Evolutionary conservation across 2,329 filamentous ascomycete genomes (phyloP).

Genomic region (Monilinia vaccinii-corymbosi): DNA sequence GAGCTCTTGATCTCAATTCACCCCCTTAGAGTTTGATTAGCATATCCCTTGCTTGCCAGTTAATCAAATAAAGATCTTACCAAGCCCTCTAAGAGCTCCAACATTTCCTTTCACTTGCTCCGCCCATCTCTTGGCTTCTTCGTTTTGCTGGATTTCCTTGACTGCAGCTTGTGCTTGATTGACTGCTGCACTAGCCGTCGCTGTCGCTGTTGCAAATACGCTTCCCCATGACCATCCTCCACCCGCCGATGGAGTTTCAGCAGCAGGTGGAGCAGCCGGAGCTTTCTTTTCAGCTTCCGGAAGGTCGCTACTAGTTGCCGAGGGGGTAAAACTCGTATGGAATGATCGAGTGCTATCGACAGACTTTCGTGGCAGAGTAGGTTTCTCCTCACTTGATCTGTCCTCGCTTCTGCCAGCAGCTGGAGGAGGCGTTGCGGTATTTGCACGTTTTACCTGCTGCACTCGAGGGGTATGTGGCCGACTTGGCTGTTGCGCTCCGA

Average conservation of each 20-base stretch:
- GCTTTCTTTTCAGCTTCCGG: constrained; percentile 48
- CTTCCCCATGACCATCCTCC: constrained; percentile 81
- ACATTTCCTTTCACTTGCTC: constrained; percentile 90
- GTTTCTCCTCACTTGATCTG: constrained; percentile 49
- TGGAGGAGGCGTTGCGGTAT: constrained; percentile 38
- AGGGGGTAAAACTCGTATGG: constrained; percentile 63
- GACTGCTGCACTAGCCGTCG: constrained; percentile 62
- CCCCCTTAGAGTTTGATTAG: constrained; percentile 50
- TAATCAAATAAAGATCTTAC: constrained; percentile 38
- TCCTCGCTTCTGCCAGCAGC: constrained; percentile 40
- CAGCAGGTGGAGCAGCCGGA: constrained; percentile 35
- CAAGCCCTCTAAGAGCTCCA: constrained; percentile 63
- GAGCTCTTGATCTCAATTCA: constrained; percentile 73
- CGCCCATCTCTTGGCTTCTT: constrained; percentile 93
- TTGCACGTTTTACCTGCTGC: constrained; percentile 43
- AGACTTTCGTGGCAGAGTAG: constrained; percentile 52
- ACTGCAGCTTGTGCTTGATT: constrained; percentile 90
- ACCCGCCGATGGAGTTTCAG: constrained; percentile 33
- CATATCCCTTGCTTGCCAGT: neutral
- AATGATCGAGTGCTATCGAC: constrained; percentile 66
- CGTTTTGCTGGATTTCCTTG: constrained; percentile 91
- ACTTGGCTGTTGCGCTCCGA: constrained; percentile 58
- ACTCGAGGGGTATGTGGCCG: constrained; percentile 77
- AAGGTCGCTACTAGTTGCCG: constrained; percentile 50
- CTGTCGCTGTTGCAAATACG: constrained; percentile 59